These are phyloP conservation scores for Annulohypoxylon maeteangense DNA, from an alignment of 495 filamentous ascomycete genomes.

Conservation along the genomic window DNA sequence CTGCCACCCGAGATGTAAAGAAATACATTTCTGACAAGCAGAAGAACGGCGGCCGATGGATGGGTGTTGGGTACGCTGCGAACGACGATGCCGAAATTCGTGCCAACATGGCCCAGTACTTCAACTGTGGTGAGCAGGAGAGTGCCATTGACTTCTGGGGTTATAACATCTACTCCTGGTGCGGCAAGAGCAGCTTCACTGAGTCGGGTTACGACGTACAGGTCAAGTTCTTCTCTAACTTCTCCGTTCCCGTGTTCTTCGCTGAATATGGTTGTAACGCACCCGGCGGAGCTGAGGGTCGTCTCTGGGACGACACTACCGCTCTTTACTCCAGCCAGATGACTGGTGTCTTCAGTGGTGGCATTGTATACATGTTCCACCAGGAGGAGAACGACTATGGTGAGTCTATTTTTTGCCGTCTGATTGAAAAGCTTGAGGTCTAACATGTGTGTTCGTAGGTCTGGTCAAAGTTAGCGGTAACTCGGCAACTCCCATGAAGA, in stretches of 20 bases:
- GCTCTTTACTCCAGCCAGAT: conserved; percentile 84
- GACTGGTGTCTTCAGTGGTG: conserved; percentile 87
- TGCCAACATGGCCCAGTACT: conserved; percentile 81
- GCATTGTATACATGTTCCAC: conserved; percentile 98
- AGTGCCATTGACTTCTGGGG: conserved; percentile 93
- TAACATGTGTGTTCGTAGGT: conserved; percentile 46
- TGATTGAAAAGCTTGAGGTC: neutral
- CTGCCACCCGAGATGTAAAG: conserved; percentile 94
- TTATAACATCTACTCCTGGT: conserved; percentile 99
- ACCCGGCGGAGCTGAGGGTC: conserved; percentile 66
- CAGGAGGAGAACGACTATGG: conserved; percentile 91
- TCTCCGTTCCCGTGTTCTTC: conserved; percentile 94
- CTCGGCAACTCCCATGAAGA: conserved; percentile 69
- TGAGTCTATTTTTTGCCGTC: conserved; percentile 35
- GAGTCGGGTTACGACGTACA: conserved; percentile 81
- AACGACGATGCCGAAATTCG: conserved; percentile 89
- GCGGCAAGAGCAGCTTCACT: conserved; percentile 78
- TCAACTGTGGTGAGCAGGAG: conserved; percentile 80
- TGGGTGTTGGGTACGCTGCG: conserved; percentile 95
- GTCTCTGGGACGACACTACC: conserved; percentile 85
- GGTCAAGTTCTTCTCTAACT: conserved; percentile 84
- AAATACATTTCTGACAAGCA: conserved; percentile 80
- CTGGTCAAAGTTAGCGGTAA: conserved; percentile 73
- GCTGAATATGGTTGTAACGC: conserved; percentile 97
- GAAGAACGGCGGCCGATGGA: conserved; percentile 68